A percentile compares a stretch with the other conserved stretches of the same genome.
phyloP scores from a whole-genome alignment of 1,284 basidiomycete species.

The Kwoniella shivajii region DNA sequence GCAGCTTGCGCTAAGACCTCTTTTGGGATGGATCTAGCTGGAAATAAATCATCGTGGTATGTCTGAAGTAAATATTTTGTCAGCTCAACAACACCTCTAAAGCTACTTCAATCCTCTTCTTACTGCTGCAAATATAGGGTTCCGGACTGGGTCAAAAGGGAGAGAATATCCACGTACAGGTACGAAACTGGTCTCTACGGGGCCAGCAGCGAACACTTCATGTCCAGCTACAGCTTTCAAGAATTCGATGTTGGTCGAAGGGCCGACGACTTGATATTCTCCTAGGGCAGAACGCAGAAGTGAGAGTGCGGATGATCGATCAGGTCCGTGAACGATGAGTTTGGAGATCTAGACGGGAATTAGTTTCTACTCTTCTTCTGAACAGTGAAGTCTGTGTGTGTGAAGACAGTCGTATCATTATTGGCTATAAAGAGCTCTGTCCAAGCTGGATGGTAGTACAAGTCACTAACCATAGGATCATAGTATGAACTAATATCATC shows the following conservation, averaged over 20 bases:
- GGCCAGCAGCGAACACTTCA: slow-evolving; percentile 71
- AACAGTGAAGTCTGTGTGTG: too few species aligned
- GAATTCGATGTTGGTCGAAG: slow-evolving; percentile 90
- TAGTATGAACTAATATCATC: slow-evolving; percentile 90
- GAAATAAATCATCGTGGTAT: slow-evolving; percentile 76
- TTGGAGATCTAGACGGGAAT: slow-evolving; percentile 46
- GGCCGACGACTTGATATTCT: slow-evolving; percentile 87
- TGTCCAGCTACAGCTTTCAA: slow-evolving; percentile 75
- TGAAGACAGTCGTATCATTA: too few species aligned
- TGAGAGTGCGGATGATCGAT: slow-evolving; percentile 81
- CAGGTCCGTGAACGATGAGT: slow-evolving; percentile 84
- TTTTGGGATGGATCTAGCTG: slow-evolving; percentile 62
- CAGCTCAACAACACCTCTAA: too few species aligned
- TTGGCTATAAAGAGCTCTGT: neutral
- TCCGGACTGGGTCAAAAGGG: neutral
- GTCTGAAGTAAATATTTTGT: slow-evolving; percentile 61
- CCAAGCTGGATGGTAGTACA: neutral
- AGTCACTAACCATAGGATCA: slow-evolving; percentile 89
- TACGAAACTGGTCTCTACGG: slow-evolving; percentile 93
- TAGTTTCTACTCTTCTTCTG: too few species aligned
- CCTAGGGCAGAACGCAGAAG: slow-evolving; percentile 77
- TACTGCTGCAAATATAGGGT: too few species aligned
- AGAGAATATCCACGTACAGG: slow-evolving; percentile 58
- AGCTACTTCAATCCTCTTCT: too few species aligned
- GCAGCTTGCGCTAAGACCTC: slow-evolving; percentile 75